A percentile compares a stretch with the other conserved stretches of the same genome.
Evolutionary conservation across 352 stramenopile species (phyloP).

Genomic region (Plasmopara halstedii): DNA sequence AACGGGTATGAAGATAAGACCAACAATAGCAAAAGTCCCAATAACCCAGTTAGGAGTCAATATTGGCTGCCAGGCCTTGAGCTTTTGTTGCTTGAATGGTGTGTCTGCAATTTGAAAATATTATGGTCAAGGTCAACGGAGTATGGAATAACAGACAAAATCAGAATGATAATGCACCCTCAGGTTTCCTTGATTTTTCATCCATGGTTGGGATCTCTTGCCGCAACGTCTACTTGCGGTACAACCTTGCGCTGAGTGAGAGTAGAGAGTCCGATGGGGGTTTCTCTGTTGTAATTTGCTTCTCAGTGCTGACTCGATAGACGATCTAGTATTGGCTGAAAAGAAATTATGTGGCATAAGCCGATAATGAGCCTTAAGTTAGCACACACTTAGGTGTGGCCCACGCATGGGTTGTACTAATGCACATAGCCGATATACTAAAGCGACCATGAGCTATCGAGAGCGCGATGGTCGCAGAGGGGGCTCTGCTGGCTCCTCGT

Average conservation of each 20-base stretch:
- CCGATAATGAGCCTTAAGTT: constrained; percentile 2
- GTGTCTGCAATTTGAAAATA: constrained; percentile 39
- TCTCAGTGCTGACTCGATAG: background rate
- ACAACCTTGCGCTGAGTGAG: constrained; percentile 9
- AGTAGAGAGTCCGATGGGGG: constrained; percentile 8
- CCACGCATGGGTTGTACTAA: background rate
- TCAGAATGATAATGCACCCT: constrained; percentile 31
- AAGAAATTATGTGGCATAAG: constrained; percentile 2
- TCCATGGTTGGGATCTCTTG: constrained; percentile 46
- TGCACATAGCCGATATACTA: constrained; percentile 5
- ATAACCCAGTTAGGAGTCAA: constrained; percentile 96
- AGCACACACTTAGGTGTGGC: background rate
- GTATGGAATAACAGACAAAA: background rate
- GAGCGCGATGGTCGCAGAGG: constrained; percentile 15
- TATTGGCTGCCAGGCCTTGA: constrained; percentile 95
- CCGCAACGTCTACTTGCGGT: constrained; percentile 18
- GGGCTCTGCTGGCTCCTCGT: constrained; percentile 16
- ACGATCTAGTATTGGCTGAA: constrained; percentile 5
- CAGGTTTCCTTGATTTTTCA: constrained; percentile 81
- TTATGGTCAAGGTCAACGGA: background rate
- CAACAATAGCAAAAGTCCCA: constrained; percentile 89
- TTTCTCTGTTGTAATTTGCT: constrained; percentile 16
- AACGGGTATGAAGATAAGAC: constrained; percentile 92
- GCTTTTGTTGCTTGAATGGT: constrained; percentile 86
- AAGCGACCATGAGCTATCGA: constrained; percentile 22